These are phyloP conservation scores for Lactarius evosmus DNA, from an alignment of 768 basidiomycete species.

Conservation along the genomic window DNA sequence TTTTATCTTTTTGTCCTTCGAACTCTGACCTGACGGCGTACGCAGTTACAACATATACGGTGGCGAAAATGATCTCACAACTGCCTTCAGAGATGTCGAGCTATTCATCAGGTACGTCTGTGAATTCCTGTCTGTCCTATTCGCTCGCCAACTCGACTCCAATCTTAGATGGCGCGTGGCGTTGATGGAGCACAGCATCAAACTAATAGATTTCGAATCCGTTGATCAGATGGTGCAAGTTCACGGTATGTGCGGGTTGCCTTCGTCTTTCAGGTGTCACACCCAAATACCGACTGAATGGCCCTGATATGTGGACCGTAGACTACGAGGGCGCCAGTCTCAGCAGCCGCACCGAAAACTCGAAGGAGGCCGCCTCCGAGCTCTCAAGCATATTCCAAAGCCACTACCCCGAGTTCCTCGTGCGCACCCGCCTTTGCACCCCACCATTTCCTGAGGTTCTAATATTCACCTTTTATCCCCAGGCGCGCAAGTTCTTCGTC, in stretches of 20 bases:
- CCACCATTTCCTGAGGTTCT: not conserved
- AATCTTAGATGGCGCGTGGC: slow-evolving; percentile 68
- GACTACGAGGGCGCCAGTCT: slow-evolving; percentile 75
- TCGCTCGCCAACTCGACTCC: not conserved
- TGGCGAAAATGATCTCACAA: slow-evolving; percentile 58
- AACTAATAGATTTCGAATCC: slow-evolving; percentile 65
- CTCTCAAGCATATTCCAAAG: slow-evolving; percentile 70
- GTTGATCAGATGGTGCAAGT: slow-evolving; percentile 38
- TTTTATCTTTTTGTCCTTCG: not conserved
- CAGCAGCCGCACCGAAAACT: slow-evolving; percentile 63
- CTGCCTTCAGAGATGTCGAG: slow-evolving; percentile 73
- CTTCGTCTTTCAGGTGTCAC: not conserved
- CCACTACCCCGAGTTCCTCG: slow-evolving; percentile 79
- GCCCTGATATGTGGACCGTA: slow-evolving; percentile 28
- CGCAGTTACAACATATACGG: slow-evolving; percentile 78
- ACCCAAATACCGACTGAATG: not conserved
- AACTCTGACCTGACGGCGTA: not conserved
- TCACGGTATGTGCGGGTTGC: slow-evolving; percentile 18
- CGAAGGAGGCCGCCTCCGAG: slow-evolving; percentile 73
- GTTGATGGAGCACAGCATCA: slow-evolving; percentile 67
- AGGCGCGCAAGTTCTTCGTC: slow-evolving; percentile 78
- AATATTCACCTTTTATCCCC: not conserved
- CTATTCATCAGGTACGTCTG: slow-evolving; percentile 63
- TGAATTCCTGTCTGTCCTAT: not conserved
- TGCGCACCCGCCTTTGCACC: slow-evolving; percentile 34